Percentiles rank a stretch among this genome's conserved stretches.
Conservation (phyloP, 495 filamentous ascomycete genomes). For the Aspergillus hancockii region DNA sequence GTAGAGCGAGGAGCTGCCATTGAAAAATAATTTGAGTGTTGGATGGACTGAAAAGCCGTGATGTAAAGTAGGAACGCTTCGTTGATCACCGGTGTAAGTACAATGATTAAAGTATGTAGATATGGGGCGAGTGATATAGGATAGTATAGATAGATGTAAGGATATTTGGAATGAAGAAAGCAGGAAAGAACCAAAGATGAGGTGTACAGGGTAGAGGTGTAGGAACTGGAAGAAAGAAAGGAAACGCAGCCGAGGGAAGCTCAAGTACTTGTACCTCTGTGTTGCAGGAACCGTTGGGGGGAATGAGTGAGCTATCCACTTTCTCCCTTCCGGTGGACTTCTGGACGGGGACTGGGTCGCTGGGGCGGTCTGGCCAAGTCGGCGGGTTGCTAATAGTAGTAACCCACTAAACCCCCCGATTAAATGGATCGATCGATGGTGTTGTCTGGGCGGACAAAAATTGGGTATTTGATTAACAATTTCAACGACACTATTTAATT, state of each 20-base stretch:
- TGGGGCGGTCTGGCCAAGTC: constrained; percentile 25
- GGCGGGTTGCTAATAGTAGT: constrained; percentile 17
- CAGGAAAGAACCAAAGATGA: background rate
- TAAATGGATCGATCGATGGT: constrained; percentile 18
- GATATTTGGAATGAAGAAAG: background rate
- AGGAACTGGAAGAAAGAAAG: background rate
- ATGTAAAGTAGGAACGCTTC: constrained; percentile 1
- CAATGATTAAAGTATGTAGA: background rate
- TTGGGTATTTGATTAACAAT: background rate
- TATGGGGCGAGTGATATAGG: background rate
- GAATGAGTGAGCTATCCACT: constrained; percentile 21
- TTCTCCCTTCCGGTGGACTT: constrained; percentile 14
- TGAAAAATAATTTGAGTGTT: constrained; percentile 14
- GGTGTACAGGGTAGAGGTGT: background rate
- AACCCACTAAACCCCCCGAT: constrained; percentile 14
- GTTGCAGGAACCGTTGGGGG: constrained; percentile 24
- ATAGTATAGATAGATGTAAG: background rate
- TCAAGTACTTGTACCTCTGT: constrained; percentile 20
- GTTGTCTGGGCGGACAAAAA: constrained; percentile 8
- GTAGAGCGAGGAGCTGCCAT: constrained; percentile 54
- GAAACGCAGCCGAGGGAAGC: background rate
- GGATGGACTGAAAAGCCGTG: background rate
- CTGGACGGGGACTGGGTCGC: constrained; percentile 10
- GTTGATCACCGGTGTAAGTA: constrained; percentile 2
- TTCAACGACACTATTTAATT: constrained; percentile 1